Base-by-base conservation (phyloP, 2,329 filamentous ascomycete genomes). In the Macrophomina pseudophaseolina region DNA sequence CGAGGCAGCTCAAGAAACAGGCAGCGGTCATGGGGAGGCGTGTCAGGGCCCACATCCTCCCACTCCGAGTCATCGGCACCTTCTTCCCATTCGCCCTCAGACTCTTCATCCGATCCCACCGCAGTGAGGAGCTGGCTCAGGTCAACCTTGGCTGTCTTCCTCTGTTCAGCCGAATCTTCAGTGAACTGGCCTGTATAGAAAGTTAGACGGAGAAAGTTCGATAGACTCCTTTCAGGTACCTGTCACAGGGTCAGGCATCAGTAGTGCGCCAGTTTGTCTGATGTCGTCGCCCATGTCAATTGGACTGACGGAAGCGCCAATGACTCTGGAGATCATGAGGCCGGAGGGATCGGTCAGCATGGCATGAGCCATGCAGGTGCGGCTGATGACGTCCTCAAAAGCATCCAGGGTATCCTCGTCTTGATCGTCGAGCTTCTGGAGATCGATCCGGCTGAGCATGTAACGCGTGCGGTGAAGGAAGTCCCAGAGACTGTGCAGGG, bases 51-150 rank as follows among this genome's bases (percentile, higher is more conserved):
- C 30, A 51, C 28, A 11, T 51, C 44, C n/a, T 63, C 59, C 46
- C 59, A 51, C 2, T 51, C 59, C 6, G 59, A 42, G 32, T 63
- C 59, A 7, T 49, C 44, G 1, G 59, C 59, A 11, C 58, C 58
- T 7, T 52, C 59, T 52, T 63, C 59, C 59, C 44, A 51, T 14
- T 63, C 46, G n/a, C 59, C 59, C 8, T 51, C 59, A 14, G 59
- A 63, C 6, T 12, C 12, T 12, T 6, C 18, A 16, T 48, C 28
- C 5, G 6, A 8, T 2, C 52, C 32, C n/a, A 32, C 32, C 6
- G n/a, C 16, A 5, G 14, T 33, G 4, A 38, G 18, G 4, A 51
- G 16, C 5, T 16, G 32, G 59, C 44, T 51, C 8, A 62, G 33
- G 18, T 38, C 59, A 9, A 63, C 16, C 40, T 18, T 52, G 1